Evolutionary conservation across 257 asterid genomes (phyloP).

Genomic region (Solanum sparsipilum): DNA sequence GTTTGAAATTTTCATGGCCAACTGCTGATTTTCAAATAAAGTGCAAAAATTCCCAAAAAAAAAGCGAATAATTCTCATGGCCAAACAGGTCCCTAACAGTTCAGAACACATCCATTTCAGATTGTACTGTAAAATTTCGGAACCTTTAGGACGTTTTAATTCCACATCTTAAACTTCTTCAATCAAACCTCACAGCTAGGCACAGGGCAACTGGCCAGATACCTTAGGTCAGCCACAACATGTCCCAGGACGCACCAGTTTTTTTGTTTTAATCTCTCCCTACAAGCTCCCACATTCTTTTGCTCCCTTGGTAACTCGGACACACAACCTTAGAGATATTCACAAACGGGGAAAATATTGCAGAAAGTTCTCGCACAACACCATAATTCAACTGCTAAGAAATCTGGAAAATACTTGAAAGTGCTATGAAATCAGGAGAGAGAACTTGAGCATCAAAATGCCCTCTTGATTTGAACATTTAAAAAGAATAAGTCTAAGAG

Average conservation of each 20-base stretch:
- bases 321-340: not conserved
- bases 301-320: not conserved
- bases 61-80: no score
- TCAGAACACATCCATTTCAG: no score
- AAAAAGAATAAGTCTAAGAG: not conserved
- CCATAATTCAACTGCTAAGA: not conserved
- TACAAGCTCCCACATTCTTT: no score
- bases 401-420: not conserved
- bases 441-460: not conserved
- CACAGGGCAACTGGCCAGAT: not conserved
- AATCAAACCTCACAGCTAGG: not conserved
- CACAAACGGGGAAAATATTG: not conserved
- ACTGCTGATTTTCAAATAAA: not conserved
- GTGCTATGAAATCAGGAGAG: not conserved
- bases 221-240: not conserved
- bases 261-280: no score
- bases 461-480: not conserved
- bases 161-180: not conserved
- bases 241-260: not conserved
- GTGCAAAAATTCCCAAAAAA: not conserved
- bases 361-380: not conserved
- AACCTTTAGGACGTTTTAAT: not conserved
- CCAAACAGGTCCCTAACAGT: no score
- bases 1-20: not conserved
- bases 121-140: not conserved